Percentiles rank a stretch among this genome's conserved stretches.
Evolutionary conservation across 805 yeast genomes (phyloP).

Genomic region (Cyberlindnera amylophila): DNA sequence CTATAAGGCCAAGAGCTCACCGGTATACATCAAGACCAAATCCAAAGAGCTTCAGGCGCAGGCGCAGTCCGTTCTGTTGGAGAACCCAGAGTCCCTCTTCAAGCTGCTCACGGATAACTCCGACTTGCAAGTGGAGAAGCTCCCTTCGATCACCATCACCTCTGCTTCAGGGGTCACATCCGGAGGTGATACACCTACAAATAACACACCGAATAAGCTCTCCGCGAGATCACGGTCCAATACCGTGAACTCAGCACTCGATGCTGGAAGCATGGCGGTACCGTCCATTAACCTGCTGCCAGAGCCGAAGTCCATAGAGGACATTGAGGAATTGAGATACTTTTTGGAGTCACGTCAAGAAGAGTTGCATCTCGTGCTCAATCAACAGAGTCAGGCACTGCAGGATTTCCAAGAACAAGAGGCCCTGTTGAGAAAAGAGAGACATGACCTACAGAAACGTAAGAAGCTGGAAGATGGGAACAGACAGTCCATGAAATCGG

Average conservation of each 20-base stretch:
- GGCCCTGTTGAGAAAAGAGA: constrained; percentile 29
- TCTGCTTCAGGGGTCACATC: constrained; percentile 1
- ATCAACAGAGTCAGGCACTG: constrained; percentile 31
- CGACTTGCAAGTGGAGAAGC: constrained; percentile 17
- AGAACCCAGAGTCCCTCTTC: constrained; percentile 37
- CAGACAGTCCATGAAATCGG: constrained; percentile 37
- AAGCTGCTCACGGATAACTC: constrained; percentile 31
- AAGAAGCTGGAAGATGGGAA: constrained; percentile 39
- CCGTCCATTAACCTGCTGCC: constrained; percentile 12
- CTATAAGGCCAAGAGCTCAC: constrained; percentile 38
- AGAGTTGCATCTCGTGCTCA: constrained; percentile 34
- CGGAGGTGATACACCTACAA: constrained; percentile 24
- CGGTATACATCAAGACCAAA: constrained; percentile 39
- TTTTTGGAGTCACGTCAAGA: constrained; percentile 40
- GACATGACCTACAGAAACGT: constrained; percentile 36
- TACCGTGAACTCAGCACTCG: constrained; percentile 28
- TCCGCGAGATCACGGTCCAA: constrained; percentile 32
- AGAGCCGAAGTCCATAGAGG: constrained; percentile 29
- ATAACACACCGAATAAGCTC: constrained; percentile 16
- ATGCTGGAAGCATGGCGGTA: constrained; percentile 10
- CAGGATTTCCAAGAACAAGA: constrained; percentile 40
- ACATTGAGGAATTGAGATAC: constrained; percentile 41
- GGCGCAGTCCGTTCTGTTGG: constrained; percentile 23
- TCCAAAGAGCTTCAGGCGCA: constrained; percentile 21
- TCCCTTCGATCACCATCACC: constrained; percentile 29